phyloP scores from a whole-genome alignment of 2,329 filamentous ascomycete species.

The Tolypocladium ophioglossoides region DNA sequence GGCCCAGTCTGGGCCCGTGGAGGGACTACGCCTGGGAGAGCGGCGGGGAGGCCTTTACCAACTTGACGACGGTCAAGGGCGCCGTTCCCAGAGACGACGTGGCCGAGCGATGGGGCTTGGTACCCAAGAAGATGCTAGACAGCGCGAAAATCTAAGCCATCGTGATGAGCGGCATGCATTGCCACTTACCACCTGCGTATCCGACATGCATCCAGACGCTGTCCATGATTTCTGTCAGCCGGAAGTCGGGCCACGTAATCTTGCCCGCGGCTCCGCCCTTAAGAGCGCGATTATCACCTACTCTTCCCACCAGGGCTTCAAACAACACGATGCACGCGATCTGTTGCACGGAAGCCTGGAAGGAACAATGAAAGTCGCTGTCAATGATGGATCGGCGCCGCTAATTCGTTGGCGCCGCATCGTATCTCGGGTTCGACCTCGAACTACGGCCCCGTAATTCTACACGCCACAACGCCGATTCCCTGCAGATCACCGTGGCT shows the following conservation, averaged over 20 bases:
- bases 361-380: background rate
- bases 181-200: background rate
- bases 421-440: conserved; percentile 8
- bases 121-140: conserved; percentile 11
- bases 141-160: conserved; percentile 16
- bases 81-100: conserved; percentile 20
- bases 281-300: background rate
- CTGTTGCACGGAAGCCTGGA: too few relatives aligned
- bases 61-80: conserved; percentile 19
- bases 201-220: background rate
- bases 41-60: conserved; percentile 36
- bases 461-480: too few relatives aligned
- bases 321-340: background rate
- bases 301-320: too few relatives aligned
- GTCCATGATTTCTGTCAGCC: background rate
- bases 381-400: background rate
- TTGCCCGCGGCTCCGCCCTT: background rate
- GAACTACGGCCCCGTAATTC: too few relatives aligned
- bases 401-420: background rate
- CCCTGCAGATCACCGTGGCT: too few relatives aligned
- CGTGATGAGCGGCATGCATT: background rate
- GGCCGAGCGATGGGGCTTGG: conserved; percentile 14
- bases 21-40: conserved; percentile 56
- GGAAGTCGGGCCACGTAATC: background rate
- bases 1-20: conserved; percentile 48